phyloP scores from a whole-genome alignment of 2,329 filamentous ascomycete species.

The Geosmithia putterillii region DNA sequence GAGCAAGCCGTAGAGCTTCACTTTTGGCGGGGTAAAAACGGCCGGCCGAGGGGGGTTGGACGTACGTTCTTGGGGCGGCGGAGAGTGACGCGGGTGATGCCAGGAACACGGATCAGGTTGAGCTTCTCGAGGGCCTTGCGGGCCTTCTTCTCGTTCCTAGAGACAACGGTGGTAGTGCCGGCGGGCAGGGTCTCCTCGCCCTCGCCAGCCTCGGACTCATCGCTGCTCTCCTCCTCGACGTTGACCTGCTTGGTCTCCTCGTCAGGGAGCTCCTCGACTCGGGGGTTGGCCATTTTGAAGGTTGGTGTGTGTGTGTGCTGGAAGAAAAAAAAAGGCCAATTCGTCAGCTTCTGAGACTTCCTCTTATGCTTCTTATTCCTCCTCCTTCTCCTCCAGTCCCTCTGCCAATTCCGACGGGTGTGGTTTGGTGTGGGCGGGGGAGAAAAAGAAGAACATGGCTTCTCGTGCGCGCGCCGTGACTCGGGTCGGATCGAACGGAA shows the following conservation, averaged over 20 bases:
- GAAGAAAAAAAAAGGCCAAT: conserved; percentile 10
- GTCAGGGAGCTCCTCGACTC: conserved; percentile 94
- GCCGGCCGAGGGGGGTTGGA: too few species aligned
- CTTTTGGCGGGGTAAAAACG: too few species aligned
- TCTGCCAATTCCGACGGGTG: neutral
- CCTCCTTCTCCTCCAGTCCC: neutral
- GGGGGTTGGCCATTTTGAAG: conserved; percentile 83
- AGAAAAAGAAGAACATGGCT: neutral
- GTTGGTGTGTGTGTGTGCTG: conserved; percentile 14
- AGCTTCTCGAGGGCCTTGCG: conserved; percentile 99
- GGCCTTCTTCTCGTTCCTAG: conserved; percentile 99
- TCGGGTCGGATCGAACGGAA: neutral
- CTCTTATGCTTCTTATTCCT: neutral
- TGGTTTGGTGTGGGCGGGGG: neutral
- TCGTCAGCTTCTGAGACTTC: conserved; percentile 9
- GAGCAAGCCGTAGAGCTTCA: too few species aligned
- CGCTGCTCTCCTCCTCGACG: conserved; percentile 60
- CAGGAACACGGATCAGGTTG: conserved; percentile 87
- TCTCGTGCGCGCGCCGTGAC: neutral
- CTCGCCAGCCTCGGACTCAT: conserved; percentile 69
- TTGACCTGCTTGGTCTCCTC: conserved; percentile 75
- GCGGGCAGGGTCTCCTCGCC: conserved; percentile 67
- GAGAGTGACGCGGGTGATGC: conserved; percentile 96
- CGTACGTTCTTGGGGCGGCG: conserved; percentile 98
- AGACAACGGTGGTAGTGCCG: conserved; percentile 80